Conservation (phyloP, 2,329 filamentous ascomycete species). For the Penicillium sp. region DNA sequence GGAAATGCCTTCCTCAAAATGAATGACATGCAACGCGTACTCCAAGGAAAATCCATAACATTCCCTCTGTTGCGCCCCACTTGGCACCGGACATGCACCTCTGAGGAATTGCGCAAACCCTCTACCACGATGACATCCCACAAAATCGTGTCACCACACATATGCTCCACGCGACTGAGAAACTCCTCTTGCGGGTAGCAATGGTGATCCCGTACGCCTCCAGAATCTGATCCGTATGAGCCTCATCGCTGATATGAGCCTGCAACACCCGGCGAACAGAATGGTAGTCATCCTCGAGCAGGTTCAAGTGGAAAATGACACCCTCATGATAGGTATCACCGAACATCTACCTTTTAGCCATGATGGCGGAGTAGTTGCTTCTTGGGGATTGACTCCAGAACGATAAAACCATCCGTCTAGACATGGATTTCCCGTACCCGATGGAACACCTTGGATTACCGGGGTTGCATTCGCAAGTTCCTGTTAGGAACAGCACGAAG, state of each 20-base stretch:
- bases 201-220: conserved; percentile 18
- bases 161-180: conserved; percentile 21
- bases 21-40: too few species aligned
- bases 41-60: too few species aligned
- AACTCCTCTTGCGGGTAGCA: conserved; percentile 11
- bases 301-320: conserved; percentile 27
- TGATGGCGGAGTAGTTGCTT: conserved; percentile 15
- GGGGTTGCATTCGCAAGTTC: conserved; percentile 25
- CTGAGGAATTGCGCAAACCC: not conserved
- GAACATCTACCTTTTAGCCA: conserved; percentile 27
- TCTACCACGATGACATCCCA: conserved; percentile 12
- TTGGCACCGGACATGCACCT: not conserved
- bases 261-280: conserved; percentile 13
- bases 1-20: too few species aligned
- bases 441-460: conserved; percentile 21
- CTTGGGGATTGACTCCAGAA: conserved; percentile 7
- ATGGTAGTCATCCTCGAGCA: conserved; percentile 18
- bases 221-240: conserved; percentile 18
- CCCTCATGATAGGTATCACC: conserved; percentile 30
- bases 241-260: conserved; percentile 9
- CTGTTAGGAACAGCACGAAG: conserved; percentile 25
- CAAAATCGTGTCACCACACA: conserved; percentile 27
- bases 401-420: conserved; percentile 28
- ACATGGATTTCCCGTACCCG: conserved; percentile 28
- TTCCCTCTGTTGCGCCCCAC: not conserved